phyloP scores from a whole-genome alignment of 2,329 filamentous ascomycete species.

The Xylogone sp. region DNA sequence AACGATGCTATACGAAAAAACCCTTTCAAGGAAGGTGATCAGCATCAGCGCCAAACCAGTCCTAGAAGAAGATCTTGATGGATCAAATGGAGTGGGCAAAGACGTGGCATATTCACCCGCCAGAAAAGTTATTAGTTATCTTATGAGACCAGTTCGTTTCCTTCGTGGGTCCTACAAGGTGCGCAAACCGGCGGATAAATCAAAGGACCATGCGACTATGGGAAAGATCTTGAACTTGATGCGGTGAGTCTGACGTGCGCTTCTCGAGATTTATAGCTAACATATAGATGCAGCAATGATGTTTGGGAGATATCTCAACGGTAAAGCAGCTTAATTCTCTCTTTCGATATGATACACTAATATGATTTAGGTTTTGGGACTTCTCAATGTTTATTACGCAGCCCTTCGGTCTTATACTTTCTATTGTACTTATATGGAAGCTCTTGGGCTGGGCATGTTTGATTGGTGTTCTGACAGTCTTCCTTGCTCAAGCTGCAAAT shows the following conservation, averaged over 20 bases:
- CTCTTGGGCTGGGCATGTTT: conserved; percentile 79
- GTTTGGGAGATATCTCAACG: conserved; percentile 76
- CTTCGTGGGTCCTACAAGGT: conserved; percentile 16
- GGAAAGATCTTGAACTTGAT: conserved; percentile 90
- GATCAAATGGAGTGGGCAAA: conserved; percentile 10
- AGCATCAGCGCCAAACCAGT: conserved; percentile 22
- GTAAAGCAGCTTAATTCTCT: conserved; percentile 5
- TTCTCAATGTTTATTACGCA: conserved; percentile 72
- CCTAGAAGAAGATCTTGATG: conserved; percentile 3
- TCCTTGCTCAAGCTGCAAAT: conserved; percentile 68
- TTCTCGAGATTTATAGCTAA: neutral
- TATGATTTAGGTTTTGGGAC: conserved; percentile 68
- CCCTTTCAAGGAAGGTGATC: conserved; percentile 27
- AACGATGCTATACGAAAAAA: conserved; percentile 78
- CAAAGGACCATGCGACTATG: conserved; percentile 66
- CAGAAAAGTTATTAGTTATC: conserved; percentile 8
- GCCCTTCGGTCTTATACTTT: conserved; percentile 72
- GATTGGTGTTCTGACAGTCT: conserved; percentile 65
- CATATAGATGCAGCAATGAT: conserved; percentile 39
- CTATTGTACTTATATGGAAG: conserved; percentile 69
- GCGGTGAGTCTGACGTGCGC: conserved; percentile 42
- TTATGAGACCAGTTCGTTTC: conserved; percentile 22
- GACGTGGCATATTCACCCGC: conserved; percentile 3
- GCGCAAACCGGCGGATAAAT: conserved; percentile 23
- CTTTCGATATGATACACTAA: neutral